Conservation (phyloP, 1,284 basidiomycete species). For the Ustilago hordei region DNA sequence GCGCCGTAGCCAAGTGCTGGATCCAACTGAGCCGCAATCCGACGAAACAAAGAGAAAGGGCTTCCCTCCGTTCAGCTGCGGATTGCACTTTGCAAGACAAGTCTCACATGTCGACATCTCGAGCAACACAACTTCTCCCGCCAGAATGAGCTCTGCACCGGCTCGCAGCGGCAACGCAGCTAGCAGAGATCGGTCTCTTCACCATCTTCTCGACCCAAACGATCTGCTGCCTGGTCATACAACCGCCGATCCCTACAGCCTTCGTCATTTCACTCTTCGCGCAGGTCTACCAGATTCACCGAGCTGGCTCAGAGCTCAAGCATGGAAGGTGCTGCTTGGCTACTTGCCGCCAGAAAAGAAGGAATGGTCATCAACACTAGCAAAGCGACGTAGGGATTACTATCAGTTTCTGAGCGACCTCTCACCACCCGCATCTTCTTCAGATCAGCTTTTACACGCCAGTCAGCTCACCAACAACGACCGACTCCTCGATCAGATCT, state of each 20-base stretch:
- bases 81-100: background rate
- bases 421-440: conserved; percentile 17
- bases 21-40: background rate
- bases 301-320: conserved; percentile 63
- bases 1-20: background rate
- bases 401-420: conserved; percentile 62
- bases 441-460: background rate
- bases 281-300: conserved; percentile 53
- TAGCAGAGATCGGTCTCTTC: conserved; percentile 41
- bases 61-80: background rate
- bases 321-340: conserved; percentile 65
- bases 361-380: conserved; percentile 54
- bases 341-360: conserved; percentile 64
- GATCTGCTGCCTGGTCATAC: conserved; percentile 61
- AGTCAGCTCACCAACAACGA: conserved; percentile 45
- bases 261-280: conserved; percentile 58
- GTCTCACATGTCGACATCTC: background rate
- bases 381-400: conserved; percentile 60
- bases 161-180: conserved; percentile 23
- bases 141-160: conserved; percentile 38
- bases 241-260: conserved; percentile 58
- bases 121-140: background rate
- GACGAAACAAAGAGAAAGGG: background rate
- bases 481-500: conserved; percentile 62
- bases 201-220: conserved; percentile 55